Base-by-base conservation (phyloP, 2,329 filamentous ascomycete genomes). In the Neonectria faginata region DNA sequence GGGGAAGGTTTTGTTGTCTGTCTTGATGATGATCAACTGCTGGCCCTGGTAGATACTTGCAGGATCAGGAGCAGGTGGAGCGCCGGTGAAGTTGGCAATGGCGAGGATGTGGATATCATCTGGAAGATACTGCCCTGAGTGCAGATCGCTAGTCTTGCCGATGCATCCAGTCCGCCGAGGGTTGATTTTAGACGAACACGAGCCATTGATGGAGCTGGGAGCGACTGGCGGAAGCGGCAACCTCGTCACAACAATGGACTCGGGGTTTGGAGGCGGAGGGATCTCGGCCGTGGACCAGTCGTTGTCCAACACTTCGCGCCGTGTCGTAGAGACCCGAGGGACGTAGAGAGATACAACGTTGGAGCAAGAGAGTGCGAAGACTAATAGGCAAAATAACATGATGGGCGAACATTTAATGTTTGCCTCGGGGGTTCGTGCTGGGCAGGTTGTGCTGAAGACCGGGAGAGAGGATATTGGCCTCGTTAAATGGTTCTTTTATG, bases 21-120 rank as follows among this genome's bases (percentile, higher is more conserved):
- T 66, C 67, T 82, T 82, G 67, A 83, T 71, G 9, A 83, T 60
- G 47, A 84, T 75, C 8, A 83, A 41, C 52, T 84, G 82, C n/a
- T 70, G 62, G 6, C 81, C 82, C 0, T 54, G 67, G 64, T 81
- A 84, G 41, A 82, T 79, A 62, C 79, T 81, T 5, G 74, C 75
- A 0, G 79, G 72, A 60, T 81, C 74, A 2, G 78, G 79, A 4
- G 74, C 69, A 2, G 22, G 11, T 5, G 81, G 79, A 5, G 82
- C 81, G 3, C 82, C 82, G 7, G 72, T 73, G 59, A 82, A 84
- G 29, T 36, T 36, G 33, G 33, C 33, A 36, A 36, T 36, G 33
- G 11, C 33, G 33, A 36, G 33, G 33, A 36, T 2, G 11, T 36
- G 33, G 11, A 36, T 36, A 14, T 36, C 33, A 36, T 36, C 33